A percentile compares a stretch with the other conserved stretches of the same genome.
phyloP scores from a whole-genome alignment of 345 rosid genomes.

The Noccaea caerulescens region DNA sequence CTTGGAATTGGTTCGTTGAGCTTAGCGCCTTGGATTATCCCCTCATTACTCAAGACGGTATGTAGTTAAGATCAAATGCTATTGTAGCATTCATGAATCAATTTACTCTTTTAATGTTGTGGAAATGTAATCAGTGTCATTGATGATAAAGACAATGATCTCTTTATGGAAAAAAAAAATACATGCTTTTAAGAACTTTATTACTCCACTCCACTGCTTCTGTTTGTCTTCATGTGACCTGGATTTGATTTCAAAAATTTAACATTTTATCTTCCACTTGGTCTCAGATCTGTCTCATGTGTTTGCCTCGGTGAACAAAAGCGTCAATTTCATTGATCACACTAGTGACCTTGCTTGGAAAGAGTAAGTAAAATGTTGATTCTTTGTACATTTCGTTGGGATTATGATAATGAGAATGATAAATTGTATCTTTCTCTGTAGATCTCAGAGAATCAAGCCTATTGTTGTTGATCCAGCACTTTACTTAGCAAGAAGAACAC shows the following conservation, averaged over 20 bases:
- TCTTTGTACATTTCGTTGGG: neutral
- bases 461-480: constrained; percentile 89
- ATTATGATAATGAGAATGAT: neutral
- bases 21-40: constrained; percentile 96
- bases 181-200: constrained; percentile 23
- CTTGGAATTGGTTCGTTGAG: constrained; percentile 91
- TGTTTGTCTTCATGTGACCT: constrained; percentile 31
- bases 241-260: neutral
- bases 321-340: constrained; percentile 90
- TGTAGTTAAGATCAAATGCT: neutral
- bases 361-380: constrained; percentile 65
- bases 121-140: constrained; percentile 28
- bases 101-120: neutral
- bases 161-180: constrained; percentile 22
- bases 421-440: constrained; percentile 42
- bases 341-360: constrained; percentile 98
- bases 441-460: constrained; percentile 83
- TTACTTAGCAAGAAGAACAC: constrained; percentile 85
- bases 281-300: constrained; percentile 82
- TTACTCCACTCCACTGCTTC: constrained; percentile 9
- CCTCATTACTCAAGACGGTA: constrained; percentile 93
- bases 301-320: constrained; percentile 77
- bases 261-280: constrained; percentile 16
- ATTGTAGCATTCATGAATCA: constrained; percentile 11
- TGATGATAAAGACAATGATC: constrained; percentile 23